phyloP scores from a whole-genome alignment of 192 early-diverging fungal species.

The Dimargaris verticillata region DNA sequence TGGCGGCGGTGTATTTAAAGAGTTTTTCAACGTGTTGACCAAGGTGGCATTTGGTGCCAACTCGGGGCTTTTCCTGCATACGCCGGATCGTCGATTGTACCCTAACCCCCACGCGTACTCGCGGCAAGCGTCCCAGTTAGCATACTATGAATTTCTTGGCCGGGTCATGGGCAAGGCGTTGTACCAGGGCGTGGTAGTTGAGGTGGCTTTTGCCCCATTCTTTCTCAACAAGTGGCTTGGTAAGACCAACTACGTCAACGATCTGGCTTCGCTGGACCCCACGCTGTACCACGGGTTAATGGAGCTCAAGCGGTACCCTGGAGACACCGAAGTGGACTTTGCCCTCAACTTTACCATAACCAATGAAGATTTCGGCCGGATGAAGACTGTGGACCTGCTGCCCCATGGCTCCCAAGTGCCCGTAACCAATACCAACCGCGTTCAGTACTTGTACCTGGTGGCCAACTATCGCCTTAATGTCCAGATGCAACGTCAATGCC shows the following conservation, averaged over 20 bases:
- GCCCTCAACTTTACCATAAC: conserved; percentile 51
- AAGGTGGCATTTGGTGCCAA: conserved; percentile 61
- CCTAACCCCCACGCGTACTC: conserved; percentile 47
- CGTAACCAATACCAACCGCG: conserved; percentile 75
- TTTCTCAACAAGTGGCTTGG: conserved; percentile 63
- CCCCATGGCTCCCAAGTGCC: conserved; percentile 53
- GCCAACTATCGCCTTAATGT: conserved; percentile 76
- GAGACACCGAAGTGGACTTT: conserved; percentile 45
- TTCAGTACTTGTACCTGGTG: conserved; percentile 74
- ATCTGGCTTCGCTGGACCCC: conserved; percentile 62
- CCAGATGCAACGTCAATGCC: conserved; percentile 57
- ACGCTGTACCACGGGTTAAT: conserved; percentile 61
- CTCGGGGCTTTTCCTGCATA: conserved; percentile 47
- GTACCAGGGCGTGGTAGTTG: conserved; percentile 72
- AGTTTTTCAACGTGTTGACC: conserved; percentile 71
- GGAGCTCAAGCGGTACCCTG: conserved; percentile 51
- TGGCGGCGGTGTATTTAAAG: conserved; percentile 95
- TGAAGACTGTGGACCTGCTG: conserved; percentile 47
- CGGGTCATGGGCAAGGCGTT: conserved; percentile 70
- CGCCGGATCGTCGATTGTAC: conserved; percentile 50
- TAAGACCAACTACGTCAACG: conserved; percentile 52
- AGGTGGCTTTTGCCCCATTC: conserved; percentile 67
- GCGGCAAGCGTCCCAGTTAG: conserved; percentile 23
- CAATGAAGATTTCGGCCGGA: conserved; percentile 21
- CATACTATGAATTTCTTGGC: conserved; percentile 59